A percentile compares a stretch with the other conserved stretches of the same genome.
Conservation (phyloP, 225 moss, liverwort and hornwort genomes). For the Sphagnum contortum region DNA sequence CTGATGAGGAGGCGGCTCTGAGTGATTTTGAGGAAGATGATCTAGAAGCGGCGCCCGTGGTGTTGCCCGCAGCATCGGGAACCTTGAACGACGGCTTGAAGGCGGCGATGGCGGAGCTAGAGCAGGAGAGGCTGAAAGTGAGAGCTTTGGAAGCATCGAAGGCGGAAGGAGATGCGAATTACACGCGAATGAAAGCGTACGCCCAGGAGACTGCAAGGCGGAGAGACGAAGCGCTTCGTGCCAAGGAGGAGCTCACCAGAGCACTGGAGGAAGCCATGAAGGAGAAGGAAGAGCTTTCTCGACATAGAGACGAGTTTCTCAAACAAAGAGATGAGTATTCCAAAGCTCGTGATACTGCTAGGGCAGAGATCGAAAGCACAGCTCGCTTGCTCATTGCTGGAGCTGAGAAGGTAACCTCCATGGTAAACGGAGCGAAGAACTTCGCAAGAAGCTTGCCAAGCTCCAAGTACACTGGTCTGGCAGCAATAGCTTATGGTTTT, state of each 20-base stretch:
- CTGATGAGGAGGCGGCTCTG: conserved; percentile 59
- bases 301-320: conserved; percentile 50
- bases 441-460: conserved; percentile 76
- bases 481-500: conserved; percentile 90
- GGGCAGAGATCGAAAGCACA: conserved; percentile 66
- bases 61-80: conserved; percentile 27
- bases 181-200: conserved; percentile 53
- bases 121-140: conserved; percentile 59
- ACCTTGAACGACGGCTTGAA: conserved; percentile 16
- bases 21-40: conserved; percentile 97
- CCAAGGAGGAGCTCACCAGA: conserved; percentile 41
- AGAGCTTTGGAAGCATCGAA: conserved; percentile 56
- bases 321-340: conserved; percentile 50
- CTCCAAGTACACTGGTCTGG: conserved; percentile 71
- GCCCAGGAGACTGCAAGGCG: conserved; percentile 83
- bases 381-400: conserved; percentile 71
- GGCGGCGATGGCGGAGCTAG: conserved; percentile 55
- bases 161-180: conserved; percentile 62
- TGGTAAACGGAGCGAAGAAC: conserved; percentile 64
- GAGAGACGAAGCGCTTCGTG: conserved; percentile 65
- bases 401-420: conserved; percentile 64
- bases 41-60: conserved; percentile 76
- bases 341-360: conserved; percentile 50
- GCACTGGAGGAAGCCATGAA: conserved; percentile 33
- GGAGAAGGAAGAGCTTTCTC: conserved; percentile 47